phyloP scores from a whole-genome alignment of 129 eudicot genomes.

The Saposhnikovia divaricata region DNA sequence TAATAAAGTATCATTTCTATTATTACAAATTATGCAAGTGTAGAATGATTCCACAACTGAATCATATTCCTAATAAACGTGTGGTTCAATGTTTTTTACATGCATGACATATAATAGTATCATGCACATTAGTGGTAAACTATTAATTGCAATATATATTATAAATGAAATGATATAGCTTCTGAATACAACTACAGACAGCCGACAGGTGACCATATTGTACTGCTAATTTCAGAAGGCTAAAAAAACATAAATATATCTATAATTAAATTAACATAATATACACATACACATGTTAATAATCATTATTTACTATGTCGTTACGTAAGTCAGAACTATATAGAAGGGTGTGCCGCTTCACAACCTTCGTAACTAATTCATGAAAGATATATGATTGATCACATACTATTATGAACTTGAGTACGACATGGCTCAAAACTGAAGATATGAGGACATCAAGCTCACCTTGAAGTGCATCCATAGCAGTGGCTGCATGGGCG shows the following conservation, averaged over 20 bases:
- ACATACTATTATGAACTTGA: not conserved
- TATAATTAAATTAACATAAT: too few relatives aligned
- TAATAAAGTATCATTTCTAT: not conserved
- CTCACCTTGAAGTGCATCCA: conserved; percentile 94
- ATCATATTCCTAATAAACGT: not conserved
- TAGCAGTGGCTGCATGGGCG: conserved; percentile 90
- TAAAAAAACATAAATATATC: not conserved
- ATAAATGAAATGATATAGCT: too few relatives aligned
- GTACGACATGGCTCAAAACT: not conserved
- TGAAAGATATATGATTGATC: not conserved
- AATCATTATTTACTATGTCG: not conserved
- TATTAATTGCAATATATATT: too few relatives aligned
- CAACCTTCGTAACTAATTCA: not conserved
- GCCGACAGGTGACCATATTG: not conserved
- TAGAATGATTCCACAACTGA: not conserved
- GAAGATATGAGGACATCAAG: conserved; percentile 6
- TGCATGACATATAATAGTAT: not conserved
- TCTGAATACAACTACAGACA: too few relatives aligned
- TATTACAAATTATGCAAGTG: not conserved
- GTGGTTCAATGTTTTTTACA: not conserved
- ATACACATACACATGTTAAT: not conserved
- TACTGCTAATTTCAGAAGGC: not conserved
- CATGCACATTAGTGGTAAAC: not conserved
- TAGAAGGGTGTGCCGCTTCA: not conserved
- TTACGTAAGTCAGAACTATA: not conserved